These are phyloP conservation scores for Pueraria montana DNA, from an alignment of 306 rosid genomes.

Conservation along the genomic window DNA sequence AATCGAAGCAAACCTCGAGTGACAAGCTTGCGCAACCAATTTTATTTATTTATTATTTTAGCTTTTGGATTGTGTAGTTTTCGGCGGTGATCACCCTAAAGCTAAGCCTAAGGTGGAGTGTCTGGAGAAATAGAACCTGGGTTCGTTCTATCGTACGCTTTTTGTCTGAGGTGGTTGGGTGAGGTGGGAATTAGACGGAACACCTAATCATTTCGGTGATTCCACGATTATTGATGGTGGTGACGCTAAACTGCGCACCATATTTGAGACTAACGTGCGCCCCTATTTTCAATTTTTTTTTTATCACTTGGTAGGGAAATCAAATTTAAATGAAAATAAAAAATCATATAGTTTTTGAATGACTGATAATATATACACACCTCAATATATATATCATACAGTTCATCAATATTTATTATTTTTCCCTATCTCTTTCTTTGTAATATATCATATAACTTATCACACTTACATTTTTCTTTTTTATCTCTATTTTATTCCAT, in stretches of 20 bases:
- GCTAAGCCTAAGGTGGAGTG: neutral
- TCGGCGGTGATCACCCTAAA: constrained; percentile 28
- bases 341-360: no score
- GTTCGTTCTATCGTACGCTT: neutral
- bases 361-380: no score
- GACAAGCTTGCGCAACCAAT: neutral
- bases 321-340: no score
- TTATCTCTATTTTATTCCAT: no score
- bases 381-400: no score
- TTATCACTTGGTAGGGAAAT: no score
- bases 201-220: constrained; percentile 33
- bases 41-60: neutral
- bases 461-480: no score
- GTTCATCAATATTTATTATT: no score
- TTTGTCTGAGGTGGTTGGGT: neutral
- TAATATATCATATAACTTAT: no score
- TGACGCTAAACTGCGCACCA: constrained; percentile 26
- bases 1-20: constrained; percentile 38
- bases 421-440: no score
- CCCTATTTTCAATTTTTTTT: neutral
- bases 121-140: constrained; percentile 1
- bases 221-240: constrained; percentile 45
- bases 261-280: constrained; percentile 43
- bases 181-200: constrained; percentile 33
- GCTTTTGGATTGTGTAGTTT: neutral